Evolutionary conservation across 805 yeast species (phyloP), one percentile per base, ranked within the genome.

Genomic region (Candida insectorum): DNA sequence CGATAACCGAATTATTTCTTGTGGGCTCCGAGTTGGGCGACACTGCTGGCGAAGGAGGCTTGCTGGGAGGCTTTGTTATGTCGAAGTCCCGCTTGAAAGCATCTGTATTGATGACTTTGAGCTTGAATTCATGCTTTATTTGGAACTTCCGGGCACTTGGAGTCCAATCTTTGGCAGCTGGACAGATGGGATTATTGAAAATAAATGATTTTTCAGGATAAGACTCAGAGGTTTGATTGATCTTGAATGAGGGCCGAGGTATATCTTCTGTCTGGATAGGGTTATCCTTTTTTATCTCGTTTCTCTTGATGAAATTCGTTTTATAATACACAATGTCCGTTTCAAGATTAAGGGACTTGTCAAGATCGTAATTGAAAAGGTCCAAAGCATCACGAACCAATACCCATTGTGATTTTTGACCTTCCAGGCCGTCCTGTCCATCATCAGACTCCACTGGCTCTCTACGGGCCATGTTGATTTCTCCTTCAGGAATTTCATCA

Each of bases 251-350:
- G 1, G 66, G 58, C 16, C 69, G 36, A 4, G 67, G 63, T 18
- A 48, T 33, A 17, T 40, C 44, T 32, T 43, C 44, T 16, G 24
- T 33, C 25, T 36, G 35, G 4, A 32, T 23, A 12, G 28, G 33
- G 25, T 28, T 29, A 2, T 37, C 26, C 10, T 31, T 40, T 11
- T 39, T 35, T 4, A 58, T 30, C 27, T 63, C 67, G 24, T 61
- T 58, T 25, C 54, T 49, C 38, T 60, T 62, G 31, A 66, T 54
- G 45, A 66, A 66, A 39, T 64, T 65, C 11, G 71, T 66, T 34
- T 65, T 62, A 39, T 66, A 66, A 44, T 65, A 66, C 12, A 65
- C 68, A 22, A 66, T 60, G 37, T 66, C 71, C 3, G 68, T 52
- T 20, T 66, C 68, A 26, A 66, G 45, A 37, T 65, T 65, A 17